These are phyloP conservation scores for Aurantiochytrium sp. DNA, from an alignment of 108 stramenopile species.

Conservation along the genomic window DNA sequence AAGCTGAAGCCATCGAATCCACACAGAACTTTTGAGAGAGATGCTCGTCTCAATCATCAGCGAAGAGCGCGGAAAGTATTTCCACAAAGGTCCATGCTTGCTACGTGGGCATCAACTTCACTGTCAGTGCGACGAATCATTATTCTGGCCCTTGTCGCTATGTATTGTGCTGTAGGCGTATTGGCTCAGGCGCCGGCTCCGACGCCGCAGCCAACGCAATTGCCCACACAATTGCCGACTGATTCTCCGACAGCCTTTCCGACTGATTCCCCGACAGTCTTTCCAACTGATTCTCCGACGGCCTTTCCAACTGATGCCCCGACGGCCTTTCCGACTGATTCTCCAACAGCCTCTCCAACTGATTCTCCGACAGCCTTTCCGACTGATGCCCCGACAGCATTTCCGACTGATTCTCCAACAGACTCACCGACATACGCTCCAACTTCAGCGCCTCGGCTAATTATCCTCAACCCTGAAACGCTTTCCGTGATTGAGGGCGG, in stretches of 20 bases:
- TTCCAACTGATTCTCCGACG: background rate
- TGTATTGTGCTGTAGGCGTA: too few relatives aligned
- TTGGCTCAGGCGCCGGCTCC: background rate
- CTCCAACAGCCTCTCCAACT: background rate
- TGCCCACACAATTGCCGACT: background rate
- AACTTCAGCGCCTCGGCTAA: background rate
- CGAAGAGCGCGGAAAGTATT: too few relatives aligned
- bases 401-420: background rate
- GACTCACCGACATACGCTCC: background rate
- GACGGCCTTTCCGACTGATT: background rate
- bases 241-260: background rate
- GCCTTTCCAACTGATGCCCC: background rate
- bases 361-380: background rate
- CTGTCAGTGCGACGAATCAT: too few relatives aligned
- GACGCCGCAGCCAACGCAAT: background rate
- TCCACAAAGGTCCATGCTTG: too few relatives aligned
- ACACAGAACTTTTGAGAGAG: too few relatives aligned
- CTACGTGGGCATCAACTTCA: too few relatives aligned
- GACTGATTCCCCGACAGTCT: background rate
- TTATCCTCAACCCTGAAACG: background rate
- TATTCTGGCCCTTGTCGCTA: too few relatives aligned
- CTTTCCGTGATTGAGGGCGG: background rate
- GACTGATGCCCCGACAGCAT: background rate
- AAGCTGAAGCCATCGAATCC: too few relatives aligned
- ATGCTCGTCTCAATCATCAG: too few relatives aligned